Percentiles rank a stretch among this genome's conserved stretches.
Conservation (phyloP, 2,329 filamentous ascomycete species). For the Sarocladium oryzae region DNA sequence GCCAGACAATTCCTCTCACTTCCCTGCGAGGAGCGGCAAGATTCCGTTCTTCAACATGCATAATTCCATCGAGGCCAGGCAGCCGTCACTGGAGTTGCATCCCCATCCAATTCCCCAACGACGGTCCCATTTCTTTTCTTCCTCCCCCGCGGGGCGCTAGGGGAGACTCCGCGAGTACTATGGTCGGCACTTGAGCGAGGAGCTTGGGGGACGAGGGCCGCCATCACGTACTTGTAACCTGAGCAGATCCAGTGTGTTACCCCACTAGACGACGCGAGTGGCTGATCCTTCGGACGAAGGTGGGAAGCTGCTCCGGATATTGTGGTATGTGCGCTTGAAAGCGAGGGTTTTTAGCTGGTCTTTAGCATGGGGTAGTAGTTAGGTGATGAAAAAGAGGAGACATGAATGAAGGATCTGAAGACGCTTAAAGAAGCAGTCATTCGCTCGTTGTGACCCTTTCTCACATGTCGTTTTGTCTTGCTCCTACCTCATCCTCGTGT, state of each 20-base stretch:
- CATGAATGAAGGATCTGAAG: not conserved
- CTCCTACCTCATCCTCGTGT: not conserved
- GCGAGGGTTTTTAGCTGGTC: too few relatives aligned
- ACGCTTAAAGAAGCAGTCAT: not conserved
- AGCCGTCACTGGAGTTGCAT: too few relatives aligned
- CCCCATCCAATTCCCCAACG: too few relatives aligned
- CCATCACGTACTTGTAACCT: not conserved
- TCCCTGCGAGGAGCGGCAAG: too few relatives aligned
- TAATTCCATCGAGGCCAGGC: too few relatives aligned
- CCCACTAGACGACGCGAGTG: slow-evolving; percentile 1
- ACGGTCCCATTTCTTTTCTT: slow-evolving; percentile 1
- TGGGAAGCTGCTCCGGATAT: not conserved
- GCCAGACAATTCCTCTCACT: too few relatives aligned
- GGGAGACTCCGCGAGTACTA: slow-evolving; percentile 2
- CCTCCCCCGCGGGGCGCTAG: not conserved
- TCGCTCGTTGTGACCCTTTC: not conserved
- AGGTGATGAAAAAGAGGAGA: too few relatives aligned
- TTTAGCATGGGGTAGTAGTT: too few relatives aligned
- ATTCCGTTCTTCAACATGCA: too few relatives aligned
- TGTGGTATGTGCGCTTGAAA: not conserved
- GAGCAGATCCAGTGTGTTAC: not conserved
- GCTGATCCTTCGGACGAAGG: not conserved
- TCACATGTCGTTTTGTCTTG: not conserved
- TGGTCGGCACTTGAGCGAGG: not conserved
- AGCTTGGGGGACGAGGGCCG: not conserved